Conservation (phyloP, 1,139 yeast genomes). For the Nakaseomyces glabratus region DNA sequence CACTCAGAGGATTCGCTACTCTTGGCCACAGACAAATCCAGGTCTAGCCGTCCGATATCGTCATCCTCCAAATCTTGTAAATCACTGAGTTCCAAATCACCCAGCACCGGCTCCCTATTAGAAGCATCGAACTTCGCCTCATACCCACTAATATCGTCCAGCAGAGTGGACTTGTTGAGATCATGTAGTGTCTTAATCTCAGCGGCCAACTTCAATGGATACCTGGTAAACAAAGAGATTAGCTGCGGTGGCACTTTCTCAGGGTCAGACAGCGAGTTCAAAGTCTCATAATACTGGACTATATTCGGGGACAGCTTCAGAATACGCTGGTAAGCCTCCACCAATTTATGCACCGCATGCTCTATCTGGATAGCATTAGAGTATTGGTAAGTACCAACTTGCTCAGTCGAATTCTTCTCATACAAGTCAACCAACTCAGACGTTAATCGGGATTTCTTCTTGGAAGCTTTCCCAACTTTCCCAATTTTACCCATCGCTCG, state of each 20-base stretch:
- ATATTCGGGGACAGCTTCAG: slow-evolving; percentile 47
- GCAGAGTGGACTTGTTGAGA: slow-evolving; percentile 38
- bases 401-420: slow-evolving; percentile 1
- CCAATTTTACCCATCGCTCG: no score
- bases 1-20: slow-evolving; percentile 13
- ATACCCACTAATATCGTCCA: slow-evolving; percentile 38
- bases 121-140: slow-evolving; percentile 28
- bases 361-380: slow-evolving; percentile 39
- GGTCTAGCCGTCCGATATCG: slow-evolving; percentile 11
- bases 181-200: slow-evolving; percentile 46
- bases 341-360: slow-evolving; percentile 42
- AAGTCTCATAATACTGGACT: slow-evolving; percentile 34
- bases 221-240: slow-evolving; percentile 8
- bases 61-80: slow-evolving; percentile 13
- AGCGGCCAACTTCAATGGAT: slow-evolving; percentile 11
- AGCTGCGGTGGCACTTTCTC: slow-evolving; percentile 7
- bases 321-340: slow-evolving; percentile 45
- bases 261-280: not conserved
- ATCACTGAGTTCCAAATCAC: slow-evolving; percentile 16
- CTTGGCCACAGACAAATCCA: slow-evolving; percentile 20
- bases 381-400: slow-evolving; percentile 17
- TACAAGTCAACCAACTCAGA: slow-evolving; percentile 9
- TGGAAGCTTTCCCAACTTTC: slow-evolving; percentile 10
- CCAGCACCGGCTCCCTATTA: slow-evolving; percentile 21
- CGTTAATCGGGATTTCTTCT: slow-evolving; percentile 9